phyloP scores from a whole-genome alignment of 768 basidiomycete genomes.

The Nidula microcarpa region DNA sequence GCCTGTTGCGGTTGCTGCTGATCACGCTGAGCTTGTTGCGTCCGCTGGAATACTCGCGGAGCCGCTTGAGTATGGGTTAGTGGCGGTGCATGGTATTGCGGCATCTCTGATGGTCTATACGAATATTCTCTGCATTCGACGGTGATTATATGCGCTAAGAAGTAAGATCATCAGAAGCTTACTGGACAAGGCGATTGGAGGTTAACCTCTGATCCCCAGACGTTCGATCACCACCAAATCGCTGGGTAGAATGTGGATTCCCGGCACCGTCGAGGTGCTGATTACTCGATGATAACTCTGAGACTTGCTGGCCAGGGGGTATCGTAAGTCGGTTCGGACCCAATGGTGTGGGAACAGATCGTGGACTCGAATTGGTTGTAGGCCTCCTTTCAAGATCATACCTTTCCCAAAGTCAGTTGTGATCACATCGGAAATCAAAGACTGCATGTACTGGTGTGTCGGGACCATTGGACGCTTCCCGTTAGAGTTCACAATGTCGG shows the following conservation, averaged over 20 bases:
- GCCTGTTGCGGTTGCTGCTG: too few relatives aligned
- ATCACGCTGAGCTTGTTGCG: constrained; percentile 10
- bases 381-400: constrained; percentile 18
- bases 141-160: constrained; percentile 15
- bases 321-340: constrained; percentile 68
- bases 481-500: constrained; percentile 45
- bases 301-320: constrained; percentile 54
- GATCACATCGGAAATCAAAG: neutral
- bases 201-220: constrained; percentile 35
- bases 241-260: neutral
- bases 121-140: constrained; percentile 54
- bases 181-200: constrained; percentile 51
- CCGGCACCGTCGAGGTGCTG: constrained; percentile 1
- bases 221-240: neutral
- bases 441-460: constrained; percentile 15
- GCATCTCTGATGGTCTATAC: constrained; percentile 49
- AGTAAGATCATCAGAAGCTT: constrained; percentile 1
- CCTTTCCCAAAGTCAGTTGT: constrained; percentile 7
- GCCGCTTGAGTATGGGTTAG: constrained; percentile 40
- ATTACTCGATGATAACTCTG: constrained; percentile 31
- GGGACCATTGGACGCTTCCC: constrained; percentile 63
- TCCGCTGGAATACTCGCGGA: constrained; percentile 33
- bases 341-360: constrained; percentile 48
- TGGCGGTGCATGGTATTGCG: constrained; percentile 33
- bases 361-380: constrained; percentile 55